Evolutionary conservation across 129 eudicot genomes (phyloP).

Genomic region (Ambrosia artemisiifolia): DNA sequence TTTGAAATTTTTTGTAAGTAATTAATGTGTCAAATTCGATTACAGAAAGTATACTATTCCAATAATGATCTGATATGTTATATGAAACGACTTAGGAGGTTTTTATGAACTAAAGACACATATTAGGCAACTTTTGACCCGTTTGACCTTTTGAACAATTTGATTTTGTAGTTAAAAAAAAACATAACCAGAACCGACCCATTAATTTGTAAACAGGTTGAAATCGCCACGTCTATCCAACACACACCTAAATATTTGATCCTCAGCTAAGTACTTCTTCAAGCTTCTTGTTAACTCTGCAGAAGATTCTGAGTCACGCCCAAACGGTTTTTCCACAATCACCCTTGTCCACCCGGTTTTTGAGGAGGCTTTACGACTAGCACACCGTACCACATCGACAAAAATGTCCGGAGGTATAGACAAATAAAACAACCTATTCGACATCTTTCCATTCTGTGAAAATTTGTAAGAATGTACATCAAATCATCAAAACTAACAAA

Average conservation of each 20-base stretch:
- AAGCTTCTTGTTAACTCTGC: slow-evolving; percentile 73
- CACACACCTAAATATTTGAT: slow-evolving; percentile 84
- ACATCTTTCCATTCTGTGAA: slow-evolving; percentile 50
- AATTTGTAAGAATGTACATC: not conserved
- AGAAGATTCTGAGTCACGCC: slow-evolving; percentile 84
- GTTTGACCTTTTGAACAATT: not conserved
- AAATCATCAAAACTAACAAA: not conserved
- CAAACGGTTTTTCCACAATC: slow-evolving; percentile 96
- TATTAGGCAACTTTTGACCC: not conserved
- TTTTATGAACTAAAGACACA: not conserved
- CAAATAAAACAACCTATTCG: slow-evolving; percentile 83
- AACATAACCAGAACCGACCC: not conserved
- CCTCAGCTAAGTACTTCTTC: slow-evolving; percentile 74
- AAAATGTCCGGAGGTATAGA: slow-evolving; percentile 91
- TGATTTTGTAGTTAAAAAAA: not conserved
- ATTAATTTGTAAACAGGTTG: not conserved
- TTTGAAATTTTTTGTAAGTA: not conserved
- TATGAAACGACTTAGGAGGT: not conserved
- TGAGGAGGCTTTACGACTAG: slow-evolving; percentile 76
- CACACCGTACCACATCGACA: slow-evolving; percentile 84
- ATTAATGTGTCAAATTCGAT: not conserved
- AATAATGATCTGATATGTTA: not conserved
- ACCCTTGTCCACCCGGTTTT: slow-evolving; percentile 92
- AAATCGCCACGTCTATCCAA: not conserved
- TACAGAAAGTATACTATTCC: not conserved